Evolutionary conservation across 2,329 filamentous ascomycete species (phyloP), one percentile per base, ranked within the genome.

Genomic region (Cladosporium sp.): DNA sequence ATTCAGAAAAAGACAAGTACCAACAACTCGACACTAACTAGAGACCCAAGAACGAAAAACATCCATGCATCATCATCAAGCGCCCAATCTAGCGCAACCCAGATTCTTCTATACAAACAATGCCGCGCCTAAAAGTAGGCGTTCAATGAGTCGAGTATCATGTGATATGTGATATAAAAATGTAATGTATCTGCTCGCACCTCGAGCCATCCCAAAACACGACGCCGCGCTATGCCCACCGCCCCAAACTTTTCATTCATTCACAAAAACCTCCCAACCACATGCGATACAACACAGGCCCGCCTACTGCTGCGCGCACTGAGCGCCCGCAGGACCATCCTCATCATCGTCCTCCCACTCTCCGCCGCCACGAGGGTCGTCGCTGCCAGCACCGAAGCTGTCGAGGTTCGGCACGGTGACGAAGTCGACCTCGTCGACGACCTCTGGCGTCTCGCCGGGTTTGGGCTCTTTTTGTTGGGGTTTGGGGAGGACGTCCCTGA

Each of bases 351-450:
- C 84, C 46, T 86, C 83, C 70, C 86, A 84, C 78, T 85, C 88
- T 11, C 80, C 81, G 53, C 76, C 77, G 15, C 76, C 81, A 49
- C 84, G 73, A 15, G 84, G 80, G 61, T 88, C 85, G 49, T 79
- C 83, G 2, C 83, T 83, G 57, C 79, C 80, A 45, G 82, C 84
- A 42, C 87, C 87, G 75, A 90, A 90, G 73, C 90, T 83, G 45
- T 96, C 88, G 59, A 95, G 80, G 60, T 90, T 84, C 3, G 83
- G 88, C 56, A 91, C 82, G n/a, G 81, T 80, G 55, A 95, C 86
- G 61, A 88, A 95, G 2, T 88, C 80, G 1, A 96, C 89, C 57
- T 97, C 90, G 51, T 97, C 93, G 7, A 91, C 76, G 52, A 87
- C 82, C 0, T 92, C 84, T 0, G 83, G 81, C 55, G 81, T 75